Evolutionary conservation across 805 yeast species (phyloP), one percentile per base, ranked within the genome.

Genomic region (Lipomyces kockii): DNA sequence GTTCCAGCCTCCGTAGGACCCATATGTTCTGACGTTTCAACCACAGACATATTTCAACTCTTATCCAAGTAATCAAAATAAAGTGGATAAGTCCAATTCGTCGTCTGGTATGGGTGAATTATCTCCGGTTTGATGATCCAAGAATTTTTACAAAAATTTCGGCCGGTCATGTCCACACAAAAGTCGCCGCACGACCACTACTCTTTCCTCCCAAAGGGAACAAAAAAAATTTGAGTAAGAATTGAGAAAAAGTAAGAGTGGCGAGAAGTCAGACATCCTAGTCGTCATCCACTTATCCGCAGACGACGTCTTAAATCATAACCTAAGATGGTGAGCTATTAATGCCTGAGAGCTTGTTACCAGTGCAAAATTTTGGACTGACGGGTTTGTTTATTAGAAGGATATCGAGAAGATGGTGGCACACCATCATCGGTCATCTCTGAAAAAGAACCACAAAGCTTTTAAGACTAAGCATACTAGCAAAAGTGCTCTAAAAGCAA

Each of bases 401-500:
- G 62, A 53, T 22, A 14, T 49, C 5, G 66, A 60, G 43, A 39
- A 32, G 22, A n/a, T 49, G 43, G 8, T 63, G 53, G 14, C 46
- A 29, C 90, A 89, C 78, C 86, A 92, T 7, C 98, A 95, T 77
- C 85, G 98, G 77, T 83, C 94, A 12, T 87, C 97, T 2, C 80
- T 91, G 57, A 94, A 92, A 79, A 88, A 88, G 76, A 87, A 87
- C 59, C 97, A 94, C 75, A 95, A 95, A 80, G 85, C 93, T 9
- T 96, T 92, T 84, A 96, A 95, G 77, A 86, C 97, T 2, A 90
- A 88, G 76, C 99, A 95, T 82, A 86, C 97, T 25, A 86, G 97
- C 14, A 95, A 95, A 76, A 90, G 97, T 68, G 86, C 92, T 46
- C 78, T 94, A 74, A 96, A 92, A 76, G 90, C 91, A 71, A 82